Conservation (phyloP, 768 basidiomycete genomes). For the Gloeophyllum trabeum region DNA sequence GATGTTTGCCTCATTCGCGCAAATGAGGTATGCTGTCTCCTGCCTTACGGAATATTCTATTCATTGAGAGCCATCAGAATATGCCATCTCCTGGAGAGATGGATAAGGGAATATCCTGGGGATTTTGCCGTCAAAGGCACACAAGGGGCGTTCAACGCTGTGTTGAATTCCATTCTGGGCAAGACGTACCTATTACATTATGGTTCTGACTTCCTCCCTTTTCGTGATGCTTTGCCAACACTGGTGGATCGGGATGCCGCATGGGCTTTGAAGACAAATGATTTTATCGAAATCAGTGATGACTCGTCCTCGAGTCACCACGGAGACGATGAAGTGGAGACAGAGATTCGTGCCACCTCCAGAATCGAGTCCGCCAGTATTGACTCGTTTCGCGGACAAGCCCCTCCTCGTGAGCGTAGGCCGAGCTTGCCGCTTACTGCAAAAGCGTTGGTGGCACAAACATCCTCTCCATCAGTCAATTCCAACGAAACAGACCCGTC, state of each 20-base stretch:
- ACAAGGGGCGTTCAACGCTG: conserved; percentile 56
- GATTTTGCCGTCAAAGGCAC: conserved; percentile 77
- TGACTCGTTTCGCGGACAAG: no score
- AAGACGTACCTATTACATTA: conserved; percentile 81
- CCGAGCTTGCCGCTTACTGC: conserved; percentile 49
- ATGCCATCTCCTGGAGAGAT: conserved; percentile 66
- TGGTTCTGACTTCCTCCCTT: conserved; percentile 73
- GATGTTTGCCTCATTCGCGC: conserved; percentile 80
- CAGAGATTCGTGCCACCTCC: neutral
- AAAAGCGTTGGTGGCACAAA: conserved; percentile 27
- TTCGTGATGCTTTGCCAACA: conserved; percentile 54
- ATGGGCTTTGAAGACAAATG: conserved; percentile 67
- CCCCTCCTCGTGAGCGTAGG: conserved; percentile 38
- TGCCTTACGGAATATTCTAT: conserved; percentile 4
- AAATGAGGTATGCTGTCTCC: conserved; percentile 54
- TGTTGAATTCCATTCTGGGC: conserved; percentile 69
- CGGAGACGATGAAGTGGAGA: conserved; percentile 41
- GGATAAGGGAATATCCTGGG: conserved; percentile 65
- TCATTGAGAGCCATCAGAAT: conserved; percentile 35
- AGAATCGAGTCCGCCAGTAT: neutral
- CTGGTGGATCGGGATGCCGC: conserved; percentile 57
- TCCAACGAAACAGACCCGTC: conserved; percentile 15
- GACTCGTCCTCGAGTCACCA: conserved; percentile 34
- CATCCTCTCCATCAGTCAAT: neutral
- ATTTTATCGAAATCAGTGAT: conserved; percentile 48